Evolutionary conservation across 495 filamentous ascomycete species (phyloP).

Genomic region (Symbiotaphrina buchneri): DNA sequence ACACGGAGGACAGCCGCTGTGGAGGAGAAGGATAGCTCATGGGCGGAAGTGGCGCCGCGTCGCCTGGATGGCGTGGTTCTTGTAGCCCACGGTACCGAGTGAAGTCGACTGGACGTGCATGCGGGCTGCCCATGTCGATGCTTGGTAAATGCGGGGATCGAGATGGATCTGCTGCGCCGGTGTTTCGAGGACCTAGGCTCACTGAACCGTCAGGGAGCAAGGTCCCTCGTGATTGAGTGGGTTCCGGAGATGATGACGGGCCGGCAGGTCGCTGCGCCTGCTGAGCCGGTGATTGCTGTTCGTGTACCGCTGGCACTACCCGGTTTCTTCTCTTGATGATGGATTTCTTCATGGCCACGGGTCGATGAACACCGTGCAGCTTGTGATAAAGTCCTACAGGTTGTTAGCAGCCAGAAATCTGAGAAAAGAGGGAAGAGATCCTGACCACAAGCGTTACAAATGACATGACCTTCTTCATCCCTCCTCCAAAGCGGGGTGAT

Average conservation of each 20-base stretch:
- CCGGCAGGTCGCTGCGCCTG: slow-evolving; percentile 6
- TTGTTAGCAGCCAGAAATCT: slow-evolving; percentile 2
- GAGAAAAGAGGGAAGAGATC: slow-evolving; percentile 4
- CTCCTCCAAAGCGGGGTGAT: slow-evolving; percentile 92
- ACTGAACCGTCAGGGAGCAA: slow-evolving; percentile 30
- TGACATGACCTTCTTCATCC: slow-evolving; percentile 87
- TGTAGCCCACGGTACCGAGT: slow-evolving; percentile 1
- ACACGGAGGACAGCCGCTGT: slow-evolving; percentile 15
- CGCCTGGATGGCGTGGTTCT: neutral
- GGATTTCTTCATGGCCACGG: slow-evolving; percentile 91
- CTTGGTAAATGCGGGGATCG: no score
- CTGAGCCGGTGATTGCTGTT: slow-evolving; percentile 12
- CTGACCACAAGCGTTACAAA: slow-evolving; percentile 97
- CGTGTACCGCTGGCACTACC: slow-evolving; percentile 63
- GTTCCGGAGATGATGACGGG: slow-evolving; percentile 12
- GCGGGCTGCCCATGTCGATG: neutral
- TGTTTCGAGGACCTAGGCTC: slow-evolving; percentile 31
- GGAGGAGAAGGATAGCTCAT: slow-evolving; percentile 6
- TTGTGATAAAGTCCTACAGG: slow-evolving; percentile 80
- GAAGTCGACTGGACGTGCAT: slow-evolving; percentile 4
- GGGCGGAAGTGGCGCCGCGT: slow-evolving; percentile 1
- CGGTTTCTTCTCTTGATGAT: slow-evolving; percentile 92
- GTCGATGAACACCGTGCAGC: slow-evolving; percentile 79
- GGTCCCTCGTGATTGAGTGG: slow-evolving; percentile 22
- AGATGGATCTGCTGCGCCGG: neutral